phyloP scores from a whole-genome alignment of 2,329 filamentous ascomycete genomes.

The Ceratocystis harringtonii region DNA sequence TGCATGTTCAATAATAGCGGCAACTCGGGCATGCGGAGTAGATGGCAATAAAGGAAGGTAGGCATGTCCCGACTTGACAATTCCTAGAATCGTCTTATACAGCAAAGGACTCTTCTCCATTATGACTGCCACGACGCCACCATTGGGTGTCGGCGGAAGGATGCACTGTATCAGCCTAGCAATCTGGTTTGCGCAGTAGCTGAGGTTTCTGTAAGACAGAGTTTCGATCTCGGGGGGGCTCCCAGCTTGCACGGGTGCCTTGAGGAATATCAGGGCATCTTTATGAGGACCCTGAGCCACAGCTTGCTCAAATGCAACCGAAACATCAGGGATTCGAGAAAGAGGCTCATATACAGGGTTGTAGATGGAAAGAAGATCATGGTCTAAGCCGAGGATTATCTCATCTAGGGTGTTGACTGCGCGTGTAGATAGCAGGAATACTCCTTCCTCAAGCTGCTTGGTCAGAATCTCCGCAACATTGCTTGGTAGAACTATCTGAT shows the following conservation, averaged over 20 bases:
- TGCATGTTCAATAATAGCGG: slow-evolving; percentile 48
- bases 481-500: slow-evolving; percentile 34
- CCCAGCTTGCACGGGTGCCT: slow-evolving; percentile 25
- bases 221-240: slow-evolving; percentile 23
- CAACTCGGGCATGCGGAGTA: slow-evolving; percentile 47
- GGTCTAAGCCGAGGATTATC: slow-evolving; percentile 20
- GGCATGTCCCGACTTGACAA: slow-evolving; percentile 58
- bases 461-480: slow-evolving; percentile 42
- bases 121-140: slow-evolving; percentile 43
- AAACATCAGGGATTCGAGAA: slow-evolving; percentile 30
- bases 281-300: slow-evolving; percentile 35
- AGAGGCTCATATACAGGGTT: slow-evolving; percentile 29
- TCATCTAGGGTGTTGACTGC: slow-evolving; percentile 15
- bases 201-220: slow-evolving; percentile 51
- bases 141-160: background rate
- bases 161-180: slow-evolving; percentile 27
- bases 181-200: slow-evolving; percentile 47
- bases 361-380: slow-evolving; percentile 32
- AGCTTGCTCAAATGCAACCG: slow-evolving; percentile 38
- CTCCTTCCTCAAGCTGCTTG: slow-evolving; percentile 44
- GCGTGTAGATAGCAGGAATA: slow-evolving; percentile 22
- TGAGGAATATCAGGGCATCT: slow-evolving; percentile 48
- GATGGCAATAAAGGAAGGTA: slow-evolving; percentile 67
- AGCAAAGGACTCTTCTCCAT: slow-evolving; percentile 63
- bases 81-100: slow-evolving; percentile 60